These are phyloP conservation scores for Zangia roseola DNA, from an alignment of 768 basidiomycete species.

Conservation along the genomic window DNA sequence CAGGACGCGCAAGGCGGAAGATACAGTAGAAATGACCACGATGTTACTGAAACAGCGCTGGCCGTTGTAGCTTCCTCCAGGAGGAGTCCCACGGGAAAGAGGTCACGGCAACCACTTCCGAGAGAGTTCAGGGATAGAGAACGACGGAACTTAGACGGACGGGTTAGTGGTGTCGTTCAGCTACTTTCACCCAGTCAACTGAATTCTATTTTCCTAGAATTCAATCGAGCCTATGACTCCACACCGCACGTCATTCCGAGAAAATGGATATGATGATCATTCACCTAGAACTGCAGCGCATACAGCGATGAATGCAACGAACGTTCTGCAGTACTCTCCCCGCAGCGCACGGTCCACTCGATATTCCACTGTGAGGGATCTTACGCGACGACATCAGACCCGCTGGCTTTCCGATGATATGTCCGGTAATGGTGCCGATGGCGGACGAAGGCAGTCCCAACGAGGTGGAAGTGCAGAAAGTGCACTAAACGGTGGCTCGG, in stretches of 20 bases:
- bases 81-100: slow-evolving; percentile 47
- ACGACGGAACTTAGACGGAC: slow-evolving; percentile 39
- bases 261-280: slow-evolving; percentile 19
- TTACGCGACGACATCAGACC: slow-evolving; percentile 48
- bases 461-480: slow-evolving; percentile 74
- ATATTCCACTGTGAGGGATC: slow-evolving; percentile 49
- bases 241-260: slow-evolving; percentile 27
- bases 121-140: slow-evolving; percentile 44
- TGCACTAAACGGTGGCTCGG: slow-evolving; percentile 44
- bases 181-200: neutral
- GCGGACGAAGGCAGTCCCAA: slow-evolving; percentile 53
- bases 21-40: slow-evolving; percentile 25
- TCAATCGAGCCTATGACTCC: slow-evolving; percentile 42
- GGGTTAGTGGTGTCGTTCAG: slow-evolving; percentile 32
- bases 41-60: slow-evolving; percentile 57
- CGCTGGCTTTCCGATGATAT: slow-evolving; percentile 56
- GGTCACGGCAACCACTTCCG: slow-evolving; percentile 49
- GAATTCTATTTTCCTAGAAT: slow-evolving; percentile 20
- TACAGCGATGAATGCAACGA: slow-evolving; percentile 20
- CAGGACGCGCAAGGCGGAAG: slow-evolving; percentile 24
- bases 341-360: slow-evolving; percentile 33
- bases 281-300: slow-evolving; percentile 26
- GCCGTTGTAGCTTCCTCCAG: slow-evolving; percentile 59
- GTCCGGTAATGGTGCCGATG: slow-evolving; percentile 20
- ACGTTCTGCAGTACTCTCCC: slow-evolving; percentile 27